phyloP scores from a whole-genome alignment of 768 basidiomycete genomes.

The Russula foetens region DNA sequence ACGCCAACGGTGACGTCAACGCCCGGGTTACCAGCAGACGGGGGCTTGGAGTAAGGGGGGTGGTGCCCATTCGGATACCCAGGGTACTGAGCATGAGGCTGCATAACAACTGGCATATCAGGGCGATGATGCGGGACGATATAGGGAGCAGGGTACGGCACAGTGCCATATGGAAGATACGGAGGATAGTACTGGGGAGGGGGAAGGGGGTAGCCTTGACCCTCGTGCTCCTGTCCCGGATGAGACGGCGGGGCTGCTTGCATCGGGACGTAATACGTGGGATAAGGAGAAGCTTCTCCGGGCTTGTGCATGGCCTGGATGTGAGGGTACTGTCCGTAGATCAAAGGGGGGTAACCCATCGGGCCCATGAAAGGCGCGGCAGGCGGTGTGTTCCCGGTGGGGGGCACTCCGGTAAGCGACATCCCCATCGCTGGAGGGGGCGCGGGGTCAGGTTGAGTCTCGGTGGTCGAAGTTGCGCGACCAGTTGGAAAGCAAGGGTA shows the following conservation, averaged over 20 bases:
- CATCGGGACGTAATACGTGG: constrained; percentile 38
- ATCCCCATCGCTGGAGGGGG: constrained; percentile 25
- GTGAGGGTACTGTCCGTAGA: constrained; percentile 48
- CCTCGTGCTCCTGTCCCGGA: constrained; percentile 30
- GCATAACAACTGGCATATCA: constrained; percentile 17
- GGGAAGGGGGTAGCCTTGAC: constrained; percentile 27
- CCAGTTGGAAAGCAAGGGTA: constrained; percentile 25
- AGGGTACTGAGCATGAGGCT: constrained; percentile 18
- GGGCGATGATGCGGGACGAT: constrained; percentile 36
- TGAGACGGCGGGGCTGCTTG: constrained; percentile 34
- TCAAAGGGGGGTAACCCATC: constrained; percentile 45
- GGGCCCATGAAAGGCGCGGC: constrained; percentile 45
- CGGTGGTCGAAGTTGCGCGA: constrained; percentile 51
- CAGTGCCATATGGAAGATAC: constrained; percentile 39
- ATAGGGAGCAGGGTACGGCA: constrained; percentile 40
- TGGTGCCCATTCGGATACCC: constrained; percentile 32
- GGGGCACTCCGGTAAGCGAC: constrained; percentile 26
- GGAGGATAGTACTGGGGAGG: constrained; percentile 39
- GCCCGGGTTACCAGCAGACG: constrained; percentile 28
- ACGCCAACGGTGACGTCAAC: constrained; percentile 20
- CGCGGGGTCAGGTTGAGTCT: constrained; percentile 35
- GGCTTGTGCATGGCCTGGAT: constrained; percentile 39
- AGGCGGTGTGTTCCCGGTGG: constrained; percentile 33
- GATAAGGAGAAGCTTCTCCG: constrained; percentile 43
- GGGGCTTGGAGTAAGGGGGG: constrained; percentile 33